Evolutionary conservation across 148 eudicot genomes (phyloP).

Genomic region (Cornus suecica): DNA sequence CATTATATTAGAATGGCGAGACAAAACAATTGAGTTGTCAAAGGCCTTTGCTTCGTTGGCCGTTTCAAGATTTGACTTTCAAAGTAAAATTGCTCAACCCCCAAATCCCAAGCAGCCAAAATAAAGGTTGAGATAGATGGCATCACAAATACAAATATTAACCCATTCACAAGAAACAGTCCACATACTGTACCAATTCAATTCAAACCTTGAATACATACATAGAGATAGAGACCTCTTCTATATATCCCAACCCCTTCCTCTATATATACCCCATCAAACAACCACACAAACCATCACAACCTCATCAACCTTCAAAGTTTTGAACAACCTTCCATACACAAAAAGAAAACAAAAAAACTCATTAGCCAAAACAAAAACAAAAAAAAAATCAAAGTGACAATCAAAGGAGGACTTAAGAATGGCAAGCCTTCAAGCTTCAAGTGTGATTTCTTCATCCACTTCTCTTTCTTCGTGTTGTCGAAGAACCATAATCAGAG

Average conservation of each 20-base stretch:
- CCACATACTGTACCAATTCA: neutral
- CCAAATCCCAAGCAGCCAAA: neutral
- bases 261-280: neutral
- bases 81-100: neutral
- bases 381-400: neutral
- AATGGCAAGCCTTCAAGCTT: neutral
- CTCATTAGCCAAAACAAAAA: neutral
- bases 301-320: neutral
- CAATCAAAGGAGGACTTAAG: neutral
- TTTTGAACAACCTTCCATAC: neutral
- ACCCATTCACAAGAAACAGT: neutral
- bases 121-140: neutral
- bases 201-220: neutral
- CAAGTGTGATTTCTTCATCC: neutral
- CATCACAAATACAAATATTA: neutral
- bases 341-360: no score
- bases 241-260: neutral
- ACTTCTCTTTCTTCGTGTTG: neutral
- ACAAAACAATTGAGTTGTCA: neutral
- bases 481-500: neutral
- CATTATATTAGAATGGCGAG: neutral
- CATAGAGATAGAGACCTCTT: no score
- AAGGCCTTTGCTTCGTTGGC: neutral
- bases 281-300: neutral
- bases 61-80: neutral